Percentiles rank a stretch among this genome's conserved stretches.
phyloP scores from a whole-genome alignment of 441 rosid species.

The Pelargonium cotyledonis region DNA sequence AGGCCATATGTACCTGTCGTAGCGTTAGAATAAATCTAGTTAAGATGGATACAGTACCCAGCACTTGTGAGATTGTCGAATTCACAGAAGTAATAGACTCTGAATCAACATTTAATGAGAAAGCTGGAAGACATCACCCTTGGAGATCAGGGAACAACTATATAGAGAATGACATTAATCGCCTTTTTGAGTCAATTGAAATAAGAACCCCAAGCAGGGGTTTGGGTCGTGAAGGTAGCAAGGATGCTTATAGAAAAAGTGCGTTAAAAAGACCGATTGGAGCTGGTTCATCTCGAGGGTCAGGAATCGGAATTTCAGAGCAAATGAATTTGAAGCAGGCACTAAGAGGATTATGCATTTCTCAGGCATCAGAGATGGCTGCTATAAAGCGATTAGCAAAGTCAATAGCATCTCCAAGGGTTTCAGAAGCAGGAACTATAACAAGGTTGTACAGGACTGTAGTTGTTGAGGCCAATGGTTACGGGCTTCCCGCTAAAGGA shows the following conservation, averaged over 20 bases:
- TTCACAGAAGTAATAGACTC: slow-evolving; percentile 30
- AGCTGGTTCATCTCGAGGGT: slow-evolving; percentile 50
- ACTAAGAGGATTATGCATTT: slow-evolving; percentile 67
- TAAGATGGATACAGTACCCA: slow-evolving; percentile 36
- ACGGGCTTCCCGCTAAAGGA: slow-evolving; percentile 35
- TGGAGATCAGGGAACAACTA: slow-evolving; percentile 36
- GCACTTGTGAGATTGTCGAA: slow-evolving; percentile 58
- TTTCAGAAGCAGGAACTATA: slow-evolving; percentile 54
- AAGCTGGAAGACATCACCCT: slow-evolving; percentile 23
- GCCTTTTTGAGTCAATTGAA: slow-evolving; percentile 61
- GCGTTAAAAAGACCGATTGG: slow-evolving; percentile 69
- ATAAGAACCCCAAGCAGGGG: slow-evolving; percentile 38
- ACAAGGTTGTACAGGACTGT: slow-evolving; percentile 56
- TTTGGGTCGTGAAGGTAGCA: slow-evolving; percentile 30
- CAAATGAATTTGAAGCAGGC: slow-evolving; percentile 78
- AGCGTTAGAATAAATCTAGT: slow-evolving; percentile 18
- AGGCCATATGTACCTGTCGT: slow-evolving; percentile 13
- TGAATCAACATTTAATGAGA: slow-evolving; percentile 25
- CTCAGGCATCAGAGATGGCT: slow-evolving; percentile 87
- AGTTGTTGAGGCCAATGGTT: slow-evolving; percentile 54
- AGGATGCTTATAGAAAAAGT: slow-evolving; percentile 45
- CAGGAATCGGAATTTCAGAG: slow-evolving; percentile 66
- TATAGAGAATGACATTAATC: slow-evolving; percentile 65
- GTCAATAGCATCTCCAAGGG: slow-evolving; percentile 36
- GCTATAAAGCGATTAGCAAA: slow-evolving; percentile 60